Evolutionary conservation across 805 yeast species (phyloP).

Genomic region (Spathaspora sp.): DNA sequence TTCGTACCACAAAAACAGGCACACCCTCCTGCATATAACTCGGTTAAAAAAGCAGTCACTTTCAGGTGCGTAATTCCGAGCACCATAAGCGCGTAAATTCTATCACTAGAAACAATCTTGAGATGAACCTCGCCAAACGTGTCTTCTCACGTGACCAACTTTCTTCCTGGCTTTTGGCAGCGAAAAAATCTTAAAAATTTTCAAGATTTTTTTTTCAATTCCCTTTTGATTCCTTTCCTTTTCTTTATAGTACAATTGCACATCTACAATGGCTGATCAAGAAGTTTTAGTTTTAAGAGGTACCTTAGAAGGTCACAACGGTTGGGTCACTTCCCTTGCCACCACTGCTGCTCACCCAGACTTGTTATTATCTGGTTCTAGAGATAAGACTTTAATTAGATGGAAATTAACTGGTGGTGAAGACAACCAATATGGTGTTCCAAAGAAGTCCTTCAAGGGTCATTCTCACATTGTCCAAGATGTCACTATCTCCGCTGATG

Average conservation of each 20-base stretch:
- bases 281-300: slow-evolving; percentile 99
- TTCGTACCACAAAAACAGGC: background rate
- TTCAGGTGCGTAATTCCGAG: slow-evolving; percentile 34
- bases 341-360: slow-evolving; percentile 98
- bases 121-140: background rate
- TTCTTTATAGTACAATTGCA: slow-evolving; percentile 1
- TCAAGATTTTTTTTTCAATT: background rate
- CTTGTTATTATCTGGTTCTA: slow-evolving; percentile 94
- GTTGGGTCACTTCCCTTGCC: slow-evolving; percentile 98
- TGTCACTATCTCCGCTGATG: slow-evolving; percentile 96
- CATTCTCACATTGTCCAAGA: slow-evolving; percentile 99
- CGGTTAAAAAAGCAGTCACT: slow-evolving; percentile 40
- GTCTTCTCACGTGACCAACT: background rate
- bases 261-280: slow-evolving; percentile 61
- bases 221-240: background rate
- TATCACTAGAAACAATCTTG: background rate
- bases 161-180: slow-evolving; percentile 2
- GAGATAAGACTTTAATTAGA: slow-evolving; percentile 97
- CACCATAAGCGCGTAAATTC: slow-evolving; percentile 10
- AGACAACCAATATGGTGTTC: slow-evolving; percentile 90
- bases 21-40: slow-evolving; percentile 13
- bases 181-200: background rate
- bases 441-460: slow-evolving; percentile 95
- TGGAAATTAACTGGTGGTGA: slow-evolving; percentile 97
- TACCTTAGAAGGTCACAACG: slow-evolving; percentile 85